Evolutionary conservation across 2,329 filamentous ascomycete species (phyloP), one percentile per base, ranked within the genome.

Genomic region (Basipetospora chlamydospora): DNA sequence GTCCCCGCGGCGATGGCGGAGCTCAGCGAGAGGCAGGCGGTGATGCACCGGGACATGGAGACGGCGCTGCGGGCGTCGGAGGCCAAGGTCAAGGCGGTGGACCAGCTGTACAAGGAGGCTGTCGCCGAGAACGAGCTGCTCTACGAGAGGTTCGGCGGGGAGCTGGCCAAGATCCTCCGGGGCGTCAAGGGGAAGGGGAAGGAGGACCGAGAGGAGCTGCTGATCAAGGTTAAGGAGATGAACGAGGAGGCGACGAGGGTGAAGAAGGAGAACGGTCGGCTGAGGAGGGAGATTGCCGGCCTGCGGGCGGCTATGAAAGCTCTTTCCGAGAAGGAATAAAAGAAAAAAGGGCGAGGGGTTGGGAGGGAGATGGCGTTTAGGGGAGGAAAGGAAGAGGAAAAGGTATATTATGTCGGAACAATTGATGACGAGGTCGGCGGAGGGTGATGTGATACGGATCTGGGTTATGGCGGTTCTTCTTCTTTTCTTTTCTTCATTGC

Each of bases 71-170:
- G 73, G 47, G 75, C 84, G 2, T 76, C 73, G 11, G 86, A 95
- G 53, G 70, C 70, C 41, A 87, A 90, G 47, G 77, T 79, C 41
- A 80, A 77, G 47, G 80, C 80, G 28, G 73, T 95, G 37, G 87
- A 95, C 52, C 82, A 92, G 57, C 63, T 94, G 35, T 93, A 92
- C 60, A 81, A 84, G 44, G 85, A 94, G 50, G 73, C 78, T 12
- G 85, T 77, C 47, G 82, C 84, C 0, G 88, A 96, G 62, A 96
- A 95, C 48, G 87, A 95, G 58, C 72, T 88, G 21, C 65, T 96
- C 38, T 95, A 95, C 55, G 81, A 88, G 45, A 79, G 78, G 42
- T 94, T 95, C 63, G 94, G 95, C 49, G 73, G 76, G n/a, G 88
- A 95, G 58, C 61, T 96, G 33, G 80, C 74, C 47, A 85, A 81